These are phyloP conservation scores for Exophiala sp. DNA, from an alignment of 2,329 filamentous ascomycete species.

Conservation along the genomic window DNA sequence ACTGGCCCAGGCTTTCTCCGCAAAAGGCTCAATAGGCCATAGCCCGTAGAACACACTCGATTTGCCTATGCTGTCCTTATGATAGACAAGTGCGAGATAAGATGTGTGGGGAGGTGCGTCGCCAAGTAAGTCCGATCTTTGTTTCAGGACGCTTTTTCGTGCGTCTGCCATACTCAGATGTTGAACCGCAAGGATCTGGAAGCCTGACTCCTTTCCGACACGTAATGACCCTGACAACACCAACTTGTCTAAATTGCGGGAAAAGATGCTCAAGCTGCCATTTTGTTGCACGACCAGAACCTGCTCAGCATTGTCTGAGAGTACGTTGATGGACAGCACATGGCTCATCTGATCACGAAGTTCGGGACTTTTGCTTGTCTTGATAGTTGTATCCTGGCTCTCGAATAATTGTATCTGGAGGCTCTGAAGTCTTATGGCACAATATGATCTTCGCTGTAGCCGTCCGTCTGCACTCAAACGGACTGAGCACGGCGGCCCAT, in stretches of 20 bases:
- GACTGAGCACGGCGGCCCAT: conserved; percentile 57
- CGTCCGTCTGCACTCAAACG: conserved; percentile 48
- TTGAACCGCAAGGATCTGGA: conserved; percentile 23
- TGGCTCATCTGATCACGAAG: conserved; percentile 38
- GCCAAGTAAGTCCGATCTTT: conserved; percentile 27
- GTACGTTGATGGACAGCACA: conserved; percentile 35
- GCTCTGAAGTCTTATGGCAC: conserved; percentile 47
- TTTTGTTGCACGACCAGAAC: conserved; percentile 44
- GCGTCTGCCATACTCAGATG: conserved; percentile 26
- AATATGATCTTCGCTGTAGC: conserved; percentile 55
- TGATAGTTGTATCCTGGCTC: conserved; percentile 40
- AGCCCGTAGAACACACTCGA: conserved; percentile 36
- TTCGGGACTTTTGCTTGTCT: conserved; percentile 30
- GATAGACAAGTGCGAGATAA: conserved; percentile 16
- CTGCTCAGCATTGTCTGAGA: not conserved
- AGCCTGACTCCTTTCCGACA: not conserved
- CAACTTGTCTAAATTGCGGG: conserved; percentile 31
- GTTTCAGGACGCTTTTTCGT: conserved; percentile 27
- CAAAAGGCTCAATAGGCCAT: conserved; percentile 30
- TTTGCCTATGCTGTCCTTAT: not conserved
- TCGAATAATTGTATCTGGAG: conserved; percentile 53
- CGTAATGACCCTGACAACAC: conserved; percentile 9
- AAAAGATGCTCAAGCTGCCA: conserved; percentile 40
- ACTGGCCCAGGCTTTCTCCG: conserved; percentile 29
- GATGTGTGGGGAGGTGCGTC: conserved; percentile 2